Evolutionary conservation across 1,284 basidiomycete species (phyloP), one percentile per base, ranked within the genome.

Genomic region (Pseudozyma hubeiensis): DNA sequence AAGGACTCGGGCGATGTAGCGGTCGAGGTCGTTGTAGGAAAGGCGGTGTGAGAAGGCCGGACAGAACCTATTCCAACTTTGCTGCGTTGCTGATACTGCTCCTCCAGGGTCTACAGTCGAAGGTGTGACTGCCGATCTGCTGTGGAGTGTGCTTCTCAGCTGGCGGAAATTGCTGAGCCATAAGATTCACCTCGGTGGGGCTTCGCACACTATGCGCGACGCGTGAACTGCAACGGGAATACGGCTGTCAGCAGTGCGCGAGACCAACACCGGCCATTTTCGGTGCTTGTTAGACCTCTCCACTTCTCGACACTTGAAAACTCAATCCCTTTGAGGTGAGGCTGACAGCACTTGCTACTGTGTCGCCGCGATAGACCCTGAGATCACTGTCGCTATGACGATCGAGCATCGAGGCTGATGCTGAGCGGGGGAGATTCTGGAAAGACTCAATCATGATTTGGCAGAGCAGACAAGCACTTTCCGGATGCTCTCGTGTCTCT

Each of bases 131-230:
- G 24, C 24, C 37, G 55, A 49, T 43, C 41, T 33, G 35, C 16
- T 16, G 29, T 37, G 9, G 14, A 14, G 14, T 37, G 35, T 37
- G 40, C 43, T 59, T 24, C 14, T 35, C 17, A 13, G n/a, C 44
- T 24, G 44, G 24, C 24, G 24, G 24, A 24, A 24, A 24, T 24
- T 14, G 55, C 56, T 58, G 47, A 58, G 63, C 16, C 51, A 46
- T 39, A 7, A 37, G 45, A 49, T 41, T 66, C 34, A 17, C 40
- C 40, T 29, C 17, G 30, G 43, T 37, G 11, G 2, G 31, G n/a
- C 6, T 13, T 10, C 30, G 19, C 24, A 30, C 59, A 65, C 68
- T 72, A 16, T 72, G 69, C 69, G 69, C 69, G 69, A 72, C 69
- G 69, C 69, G 69, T 66, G 69, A 55, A 31, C 37, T 29, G 31